phyloP scores from a whole-genome alignment of 176 grass and related monocot species.

The Poa pratensis region DNA sequence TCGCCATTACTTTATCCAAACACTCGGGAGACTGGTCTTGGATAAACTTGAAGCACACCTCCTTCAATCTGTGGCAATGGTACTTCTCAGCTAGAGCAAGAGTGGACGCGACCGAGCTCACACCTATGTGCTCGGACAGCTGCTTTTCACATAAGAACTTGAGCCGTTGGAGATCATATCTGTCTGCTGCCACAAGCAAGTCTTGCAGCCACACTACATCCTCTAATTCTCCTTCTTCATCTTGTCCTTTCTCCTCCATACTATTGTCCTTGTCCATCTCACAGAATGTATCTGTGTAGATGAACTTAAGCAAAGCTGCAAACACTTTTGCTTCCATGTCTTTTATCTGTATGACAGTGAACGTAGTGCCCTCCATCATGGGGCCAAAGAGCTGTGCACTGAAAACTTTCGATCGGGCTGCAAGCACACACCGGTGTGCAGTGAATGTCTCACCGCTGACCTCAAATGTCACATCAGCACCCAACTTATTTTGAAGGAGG shows the following conservation, averaged over 20 bases:
- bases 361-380: not conserved
- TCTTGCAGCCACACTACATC: slow-evolving; percentile 10
- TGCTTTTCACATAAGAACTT: not conserved
- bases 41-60: not conserved
- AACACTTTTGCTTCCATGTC: slow-evolving; percentile 20
- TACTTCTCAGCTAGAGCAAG: slow-evolving; percentile 9
- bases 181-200: slow-evolving; percentile 11
- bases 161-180: not conserved
- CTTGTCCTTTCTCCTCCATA: not conserved
- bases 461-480: slow-evolving; percentile 8
- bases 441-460: not conserved
- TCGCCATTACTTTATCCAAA: slow-evolving; percentile 1
- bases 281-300: not conserved
- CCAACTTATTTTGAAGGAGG: not conserved
- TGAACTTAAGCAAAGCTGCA: not conserved
- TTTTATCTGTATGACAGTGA: slow-evolving; percentile 3
- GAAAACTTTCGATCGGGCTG: not conserved
- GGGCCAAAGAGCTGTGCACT: not conserved
- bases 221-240: not conserved
- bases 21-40: not conserved
- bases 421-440: slow-evolving; percentile 9
- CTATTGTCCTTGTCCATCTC: not conserved
- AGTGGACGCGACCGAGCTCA: not conserved
- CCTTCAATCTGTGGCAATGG: not conserved
- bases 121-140: not conserved